phyloP scores from a whole-genome alignment of 345 rosid species.

The Dovyalis caffra region DNA sequence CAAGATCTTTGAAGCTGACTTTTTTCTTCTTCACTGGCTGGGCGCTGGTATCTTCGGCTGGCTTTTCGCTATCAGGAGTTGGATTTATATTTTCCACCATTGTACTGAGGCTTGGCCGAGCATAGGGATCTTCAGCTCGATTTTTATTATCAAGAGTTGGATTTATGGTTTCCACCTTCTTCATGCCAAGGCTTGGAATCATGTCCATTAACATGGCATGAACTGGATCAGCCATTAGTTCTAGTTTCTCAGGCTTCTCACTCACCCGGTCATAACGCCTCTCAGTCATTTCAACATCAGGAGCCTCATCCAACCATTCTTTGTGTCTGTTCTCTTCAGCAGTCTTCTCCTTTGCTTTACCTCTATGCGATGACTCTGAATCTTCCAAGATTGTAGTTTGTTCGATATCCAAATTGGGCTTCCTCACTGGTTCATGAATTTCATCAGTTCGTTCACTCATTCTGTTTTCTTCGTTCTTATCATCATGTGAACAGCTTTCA shows the following conservation, averaged over 20 bases:
- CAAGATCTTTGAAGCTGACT: constrained; percentile 88
- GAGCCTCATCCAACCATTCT: constrained; percentile 11
- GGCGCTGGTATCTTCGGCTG: background rate
- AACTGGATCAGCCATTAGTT: constrained; percentile 64
- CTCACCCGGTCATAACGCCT: constrained; percentile 9
- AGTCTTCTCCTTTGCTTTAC: constrained; percentile 28
- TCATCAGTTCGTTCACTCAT: constrained; percentile 22
- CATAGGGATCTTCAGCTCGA: background rate
- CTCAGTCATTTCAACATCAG: constrained; percentile 11
- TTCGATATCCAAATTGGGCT: constrained; percentile 15
- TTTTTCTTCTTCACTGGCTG: constrained; percentile 55
- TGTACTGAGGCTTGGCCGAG: too few species aligned
- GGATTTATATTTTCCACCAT: background rate
- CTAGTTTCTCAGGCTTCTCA: constrained; percentile 13
- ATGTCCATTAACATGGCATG: constrained; percentile 76
- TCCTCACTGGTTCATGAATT: background rate
- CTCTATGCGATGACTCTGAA: constrained; percentile 21
- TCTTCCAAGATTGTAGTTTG: constrained; percentile 22
- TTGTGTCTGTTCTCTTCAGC: constrained; percentile 15
- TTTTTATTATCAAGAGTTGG: constrained; percentile 26
- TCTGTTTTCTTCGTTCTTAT: constrained; percentile 18
- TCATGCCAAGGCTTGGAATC: constrained; percentile 75
- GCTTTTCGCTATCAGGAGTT: constrained; percentile 1
- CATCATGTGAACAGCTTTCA: constrained; percentile 36
- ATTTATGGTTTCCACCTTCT: constrained; percentile 27